Conservation (phyloP, 2,329 filamentous ascomycete species). For the Helotiales sp. region DNA sequence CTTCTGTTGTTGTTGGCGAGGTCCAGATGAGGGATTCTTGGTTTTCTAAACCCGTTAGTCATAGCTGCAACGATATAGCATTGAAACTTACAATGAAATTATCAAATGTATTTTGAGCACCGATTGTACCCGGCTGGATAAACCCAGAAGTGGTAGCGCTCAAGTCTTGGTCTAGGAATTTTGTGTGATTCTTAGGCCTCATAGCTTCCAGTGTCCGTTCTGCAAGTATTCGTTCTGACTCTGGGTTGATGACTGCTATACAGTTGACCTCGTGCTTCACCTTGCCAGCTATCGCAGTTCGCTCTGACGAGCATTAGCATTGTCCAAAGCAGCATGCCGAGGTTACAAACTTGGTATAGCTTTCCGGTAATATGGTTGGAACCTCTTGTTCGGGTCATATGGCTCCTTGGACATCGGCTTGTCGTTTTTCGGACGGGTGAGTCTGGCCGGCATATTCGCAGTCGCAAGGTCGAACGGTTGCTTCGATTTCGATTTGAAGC, state of each 20-base stretch:
- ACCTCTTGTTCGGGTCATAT: conserved; percentile 50
- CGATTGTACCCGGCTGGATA: conserved; percentile 57
- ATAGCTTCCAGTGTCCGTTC: conserved; percentile 59
- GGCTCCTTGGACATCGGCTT: conserved; percentile 44
- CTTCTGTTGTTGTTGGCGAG: conserved; percentile 75
- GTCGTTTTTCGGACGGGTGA: conserved; percentile 45
- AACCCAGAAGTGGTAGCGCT: conserved; percentile 39
- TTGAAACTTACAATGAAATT: conserved; percentile 56
- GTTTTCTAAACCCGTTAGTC: conserved; percentile 48
- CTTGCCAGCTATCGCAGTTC: conserved; percentile 72
- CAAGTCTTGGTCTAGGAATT: conserved; percentile 35
- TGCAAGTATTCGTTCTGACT: conserved; percentile 63
- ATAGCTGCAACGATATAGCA: neutral
- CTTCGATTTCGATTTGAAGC: conserved; percentile 63
- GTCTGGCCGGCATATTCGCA: conserved; percentile 58
- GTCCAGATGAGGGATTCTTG: conserved; percentile 48
- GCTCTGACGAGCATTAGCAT: conserved; percentile 53
- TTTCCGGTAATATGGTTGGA: conserved; percentile 65
- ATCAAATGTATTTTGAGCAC: conserved; percentile 44
- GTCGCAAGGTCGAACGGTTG: conserved; percentile 55
- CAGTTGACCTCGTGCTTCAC: conserved; percentile 77
- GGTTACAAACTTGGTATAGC: conserved; percentile 69
- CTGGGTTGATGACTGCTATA: conserved; percentile 69
- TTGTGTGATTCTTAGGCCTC: conserved; percentile 58
- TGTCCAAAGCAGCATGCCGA: neutral